These are phyloP conservation scores for Neoboletus brunneissimus DNA, from an alignment of 768 basidiomycete genomes.

Conservation along the genomic window DNA sequence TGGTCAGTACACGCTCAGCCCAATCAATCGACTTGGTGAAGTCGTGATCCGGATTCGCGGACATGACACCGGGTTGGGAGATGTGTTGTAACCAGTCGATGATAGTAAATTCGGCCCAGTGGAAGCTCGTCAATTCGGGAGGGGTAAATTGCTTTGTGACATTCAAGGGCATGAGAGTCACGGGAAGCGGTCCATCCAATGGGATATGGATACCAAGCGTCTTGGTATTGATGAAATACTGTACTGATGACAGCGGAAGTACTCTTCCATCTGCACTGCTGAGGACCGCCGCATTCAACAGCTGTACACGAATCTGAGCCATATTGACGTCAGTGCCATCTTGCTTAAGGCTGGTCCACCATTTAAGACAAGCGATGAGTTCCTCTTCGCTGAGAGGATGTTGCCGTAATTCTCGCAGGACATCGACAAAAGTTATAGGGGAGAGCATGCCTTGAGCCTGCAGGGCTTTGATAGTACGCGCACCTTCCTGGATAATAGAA, in stretches of 20 bases:
- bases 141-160: conserved; percentile 48
- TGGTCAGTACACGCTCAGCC: conserved; percentile 73
- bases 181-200: conserved; percentile 11
- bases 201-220: conserved; percentile 51
- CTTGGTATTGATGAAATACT: conserved; percentile 67
- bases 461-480: conserved; percentile 59
- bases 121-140: conserved; percentile 56
- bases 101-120: conserved; percentile 76
- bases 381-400: conserved; percentile 71
- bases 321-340: conserved; percentile 37
- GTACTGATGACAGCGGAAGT: conserved; percentile 65
- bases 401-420: conserved; percentile 69
- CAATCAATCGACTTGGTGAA: conserved; percentile 64
- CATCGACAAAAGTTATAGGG: conserved; percentile 76
- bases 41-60: conserved; percentile 51
- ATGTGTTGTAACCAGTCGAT: conserved; percentile 75
- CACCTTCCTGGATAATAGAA: conserved; percentile 52
- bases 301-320: conserved; percentile 48
- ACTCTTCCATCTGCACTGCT: conserved; percentile 48
- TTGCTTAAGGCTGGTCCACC: conserved; percentile 65
- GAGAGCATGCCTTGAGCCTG: conserved; percentile 64
- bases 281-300: conserved; percentile 73
- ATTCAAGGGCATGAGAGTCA: conserved; percentile 7
- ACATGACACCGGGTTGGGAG: conserved; percentile 43
- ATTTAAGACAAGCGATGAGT: conserved; percentile 78